Conservation (phyloP, 192 early-diverging fungal species). For the Umbelopsis ramanniana region DNA sequence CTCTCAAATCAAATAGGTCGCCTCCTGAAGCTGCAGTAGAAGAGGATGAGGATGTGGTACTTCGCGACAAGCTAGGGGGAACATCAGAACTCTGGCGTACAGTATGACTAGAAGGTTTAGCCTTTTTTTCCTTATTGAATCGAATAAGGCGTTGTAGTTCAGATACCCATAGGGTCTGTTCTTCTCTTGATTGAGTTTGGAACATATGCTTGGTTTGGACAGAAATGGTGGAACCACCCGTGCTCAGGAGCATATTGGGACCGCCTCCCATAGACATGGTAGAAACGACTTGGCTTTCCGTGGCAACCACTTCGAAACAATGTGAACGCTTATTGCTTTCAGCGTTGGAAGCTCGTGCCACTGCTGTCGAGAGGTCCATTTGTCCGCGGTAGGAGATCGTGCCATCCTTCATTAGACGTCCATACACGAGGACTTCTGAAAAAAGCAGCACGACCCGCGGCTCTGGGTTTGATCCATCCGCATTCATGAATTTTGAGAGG, state of each 20-base stretch:
- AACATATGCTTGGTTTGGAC: not conserved
- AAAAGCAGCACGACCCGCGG: not conserved
- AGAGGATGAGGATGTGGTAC: slow-evolving; percentile 21
- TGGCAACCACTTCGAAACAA: slow-evolving; percentile 5
- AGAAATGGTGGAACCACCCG: not conserved
- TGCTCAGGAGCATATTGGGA: slow-evolving; percentile 15
- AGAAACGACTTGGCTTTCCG: not conserved
- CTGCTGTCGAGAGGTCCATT: not conserved
- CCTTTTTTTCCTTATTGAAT: not conserved
- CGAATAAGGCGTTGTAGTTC: slow-evolving; percentile 2
- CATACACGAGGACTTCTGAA: not conserved
- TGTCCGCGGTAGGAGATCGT: slow-evolving; percentile 5
- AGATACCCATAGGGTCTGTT: not conserved
- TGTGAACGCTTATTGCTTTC: slow-evolving; percentile 19
- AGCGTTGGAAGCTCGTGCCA: not conserved
- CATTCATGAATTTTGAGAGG: not conserved
- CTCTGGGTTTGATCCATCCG: not conserved
- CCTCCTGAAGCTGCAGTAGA: slow-evolving; percentile 18
- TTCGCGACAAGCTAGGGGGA: not conserved
- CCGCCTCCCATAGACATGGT: slow-evolving; percentile 1
- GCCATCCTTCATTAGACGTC: slow-evolving; percentile 1
- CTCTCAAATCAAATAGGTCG: not conserved
- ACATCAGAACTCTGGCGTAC: slow-evolving; percentile 16
- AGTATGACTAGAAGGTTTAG: not conserved
- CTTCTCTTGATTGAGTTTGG: slow-evolving; percentile 7